phyloP scores from a whole-genome alignment of 164 flowering plant genomes.

The Liquidambar formosana region DNA sequence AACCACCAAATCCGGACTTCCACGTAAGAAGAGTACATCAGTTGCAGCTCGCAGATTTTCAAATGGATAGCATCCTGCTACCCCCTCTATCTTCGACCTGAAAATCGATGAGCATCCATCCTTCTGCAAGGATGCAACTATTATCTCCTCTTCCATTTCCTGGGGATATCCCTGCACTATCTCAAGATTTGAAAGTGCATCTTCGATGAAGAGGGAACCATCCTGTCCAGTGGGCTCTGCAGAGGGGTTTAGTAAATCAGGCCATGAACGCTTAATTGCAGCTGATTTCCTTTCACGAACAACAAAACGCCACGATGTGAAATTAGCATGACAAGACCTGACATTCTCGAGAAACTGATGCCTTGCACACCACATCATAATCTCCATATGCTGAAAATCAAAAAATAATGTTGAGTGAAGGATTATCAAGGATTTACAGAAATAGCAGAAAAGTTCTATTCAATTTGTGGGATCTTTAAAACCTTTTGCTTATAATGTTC shows the following conservation, averaged over 20 bases:
- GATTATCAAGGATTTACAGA: background rate
- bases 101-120: constrained; percentile 41
- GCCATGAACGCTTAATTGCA: constrained; percentile 81
- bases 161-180: constrained; percentile 38
- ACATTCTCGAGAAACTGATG: constrained; percentile 77
- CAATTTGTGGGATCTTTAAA: background rate
- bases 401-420: constrained; percentile 7
- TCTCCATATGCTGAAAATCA: constrained; percentile 80
- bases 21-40: constrained; percentile 78
- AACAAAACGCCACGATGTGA: constrained; percentile 54
- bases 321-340: constrained; percentile 45
- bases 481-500: background rate
- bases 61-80: constrained; percentile 78
- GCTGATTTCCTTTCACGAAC: constrained; percentile 74
- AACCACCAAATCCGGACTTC: constrained; percentile 84
- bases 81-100: constrained; percentile 56
- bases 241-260: constrained; percentile 45
- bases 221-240: constrained; percentile 38
- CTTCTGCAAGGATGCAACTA: constrained; percentile 50
- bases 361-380: constrained; percentile 82
- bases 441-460: background rate
- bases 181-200: constrained; percentile 82
- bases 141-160: constrained; percentile 41
- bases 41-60: constrained; percentile 75
- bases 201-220: constrained; percentile 89